phyloP scores from a whole-genome alignment of 1,284 basidiomycete genomes.

The Pulveroboletus sp. region DNA sequence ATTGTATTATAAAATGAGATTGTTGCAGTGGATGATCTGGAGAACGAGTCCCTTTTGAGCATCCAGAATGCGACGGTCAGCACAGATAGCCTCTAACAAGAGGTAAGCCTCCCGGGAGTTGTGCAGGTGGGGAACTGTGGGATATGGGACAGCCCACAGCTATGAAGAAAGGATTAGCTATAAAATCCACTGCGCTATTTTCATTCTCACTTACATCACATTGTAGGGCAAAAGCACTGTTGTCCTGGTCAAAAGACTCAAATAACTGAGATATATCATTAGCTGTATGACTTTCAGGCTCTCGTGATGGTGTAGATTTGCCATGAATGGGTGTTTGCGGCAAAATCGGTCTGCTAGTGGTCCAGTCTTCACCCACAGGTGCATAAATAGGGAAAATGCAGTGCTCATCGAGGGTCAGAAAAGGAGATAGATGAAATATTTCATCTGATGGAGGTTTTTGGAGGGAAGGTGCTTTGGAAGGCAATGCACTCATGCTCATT shows the following conservation, averaged over 20 bases:
- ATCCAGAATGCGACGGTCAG: not conserved
- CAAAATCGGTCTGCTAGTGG: no score
- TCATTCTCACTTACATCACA: no score
- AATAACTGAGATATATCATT: no score
- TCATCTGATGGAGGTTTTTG: not conserved
- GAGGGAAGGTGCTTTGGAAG: not conserved
- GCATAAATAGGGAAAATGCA: not conserved
- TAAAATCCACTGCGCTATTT: no score
- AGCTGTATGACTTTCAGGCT: no score
- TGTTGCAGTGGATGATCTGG: conserved; percentile 1
- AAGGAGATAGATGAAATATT: not conserved
- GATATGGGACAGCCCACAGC: no score
- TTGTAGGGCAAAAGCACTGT: no score
- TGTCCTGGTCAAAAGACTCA: no score
- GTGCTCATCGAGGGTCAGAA: not conserved
- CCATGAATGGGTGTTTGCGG: not conserved
- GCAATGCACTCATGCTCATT: not conserved
- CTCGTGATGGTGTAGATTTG: not conserved
- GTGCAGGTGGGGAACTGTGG: not conserved
- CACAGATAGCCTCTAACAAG: not conserved
- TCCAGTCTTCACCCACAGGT: no score
- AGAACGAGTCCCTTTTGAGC: not conserved
- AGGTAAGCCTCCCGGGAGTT: not conserved
- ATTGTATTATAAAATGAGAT: not conserved
- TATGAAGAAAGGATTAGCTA: not conserved